phyloP scores from a whole-genome alignment of 2,329 filamentous ascomycete species.

The Septoria petroselini region DNA sequence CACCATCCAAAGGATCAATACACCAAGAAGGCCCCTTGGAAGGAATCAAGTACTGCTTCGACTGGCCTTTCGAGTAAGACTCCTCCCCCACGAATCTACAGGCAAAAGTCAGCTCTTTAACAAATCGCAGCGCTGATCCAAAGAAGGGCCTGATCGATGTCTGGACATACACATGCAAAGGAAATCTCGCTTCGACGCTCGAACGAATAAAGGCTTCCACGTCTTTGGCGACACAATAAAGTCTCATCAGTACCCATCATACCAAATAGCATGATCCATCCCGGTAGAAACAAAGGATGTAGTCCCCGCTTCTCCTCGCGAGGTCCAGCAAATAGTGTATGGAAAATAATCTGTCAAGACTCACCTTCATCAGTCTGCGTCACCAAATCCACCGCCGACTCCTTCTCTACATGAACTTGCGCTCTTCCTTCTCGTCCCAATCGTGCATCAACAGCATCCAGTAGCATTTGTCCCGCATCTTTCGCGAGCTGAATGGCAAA shows the following conservation, averaged over 20 bases:
- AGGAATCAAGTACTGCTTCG: slow-evolving; percentile 64
- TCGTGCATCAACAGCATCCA: slow-evolving; percentile 60
- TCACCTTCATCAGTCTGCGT: slow-evolving; percentile 71
- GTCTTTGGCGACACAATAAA: slow-evolving; percentile 48
- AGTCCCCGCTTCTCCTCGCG: too few relatives aligned
- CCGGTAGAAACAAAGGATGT: too few relatives aligned
- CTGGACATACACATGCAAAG: slow-evolving; percentile 60
- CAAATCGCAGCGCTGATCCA: too few relatives aligned
- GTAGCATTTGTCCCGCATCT: slow-evolving; percentile 65
- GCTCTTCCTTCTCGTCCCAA: slow-evolving; percentile 44
- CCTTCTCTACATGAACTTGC: slow-evolving; percentile 62
- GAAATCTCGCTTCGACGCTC: slow-evolving; percentile 55
- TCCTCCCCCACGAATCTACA: slow-evolving; percentile 77
- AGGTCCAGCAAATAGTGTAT: too few relatives aligned
- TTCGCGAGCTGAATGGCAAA: slow-evolving; percentile 70
- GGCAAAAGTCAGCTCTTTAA: too few relatives aligned
- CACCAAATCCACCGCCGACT: slow-evolving; percentile 73
- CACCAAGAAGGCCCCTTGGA: slow-evolving; percentile 66
- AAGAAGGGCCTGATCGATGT: background rate
- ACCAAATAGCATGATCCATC: too few relatives aligned
- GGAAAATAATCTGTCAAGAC: too few relatives aligned
- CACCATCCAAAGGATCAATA: slow-evolving; percentile 70
- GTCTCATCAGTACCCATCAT: too few relatives aligned
- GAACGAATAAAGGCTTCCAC: slow-evolving; percentile 64
- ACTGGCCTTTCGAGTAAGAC: slow-evolving; percentile 65